phyloP scores from a whole-genome alignment of 306 rosid species.

The Glycine soja region DNA sequence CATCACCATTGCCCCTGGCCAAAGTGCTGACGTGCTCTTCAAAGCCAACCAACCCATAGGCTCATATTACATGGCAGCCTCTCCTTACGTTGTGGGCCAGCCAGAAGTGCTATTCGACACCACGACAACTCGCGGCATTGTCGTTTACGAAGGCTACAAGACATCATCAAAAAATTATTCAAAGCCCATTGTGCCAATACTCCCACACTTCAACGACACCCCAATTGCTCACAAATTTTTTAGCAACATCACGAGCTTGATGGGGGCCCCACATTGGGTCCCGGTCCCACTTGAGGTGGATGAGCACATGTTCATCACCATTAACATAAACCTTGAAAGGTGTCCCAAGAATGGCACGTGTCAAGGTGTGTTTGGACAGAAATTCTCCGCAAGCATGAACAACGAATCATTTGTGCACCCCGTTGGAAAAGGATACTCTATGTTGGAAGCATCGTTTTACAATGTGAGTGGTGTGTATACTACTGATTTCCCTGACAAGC shows the following conservation, averaged over 20 bases:
- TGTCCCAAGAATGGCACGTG: constrained; percentile 54
- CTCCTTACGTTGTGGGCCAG: constrained; percentile 36
- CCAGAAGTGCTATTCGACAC: constrained; percentile 6
- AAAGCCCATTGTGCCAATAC: constrained; percentile 48
- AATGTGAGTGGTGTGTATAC: constrained; percentile 57
- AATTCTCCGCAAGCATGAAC: constrained; percentile 67
- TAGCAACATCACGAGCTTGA: constrained; percentile 49
- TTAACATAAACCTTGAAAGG: constrained; percentile 42
- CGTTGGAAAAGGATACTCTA: constrained; percentile 45
- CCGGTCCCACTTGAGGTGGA: constrained; percentile 62
- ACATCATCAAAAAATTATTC: neutral
- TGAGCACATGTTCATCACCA: constrained; percentile 60
- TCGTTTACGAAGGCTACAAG: constrained; percentile 37
- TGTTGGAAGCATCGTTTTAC: constrained; percentile 59
- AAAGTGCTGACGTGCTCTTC: constrained; percentile 60
- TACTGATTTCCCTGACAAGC: constrained; percentile 57
- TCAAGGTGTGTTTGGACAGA: constrained; percentile 5
- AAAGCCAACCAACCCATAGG: constrained; percentile 53
- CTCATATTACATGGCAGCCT: constrained; percentile 69
- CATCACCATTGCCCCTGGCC: constrained; percentile 59
- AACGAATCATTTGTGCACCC: constrained; percentile 70
- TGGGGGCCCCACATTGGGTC: constrained; percentile 59
- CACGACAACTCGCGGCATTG: constrained; percentile 52
- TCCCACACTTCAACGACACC: constrained; percentile 55
- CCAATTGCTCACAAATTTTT: constrained; percentile 54